Conservation (phyloP, 1,284 basidiomycete species). For the Anthracocystis panici-leucophaei region DNA sequence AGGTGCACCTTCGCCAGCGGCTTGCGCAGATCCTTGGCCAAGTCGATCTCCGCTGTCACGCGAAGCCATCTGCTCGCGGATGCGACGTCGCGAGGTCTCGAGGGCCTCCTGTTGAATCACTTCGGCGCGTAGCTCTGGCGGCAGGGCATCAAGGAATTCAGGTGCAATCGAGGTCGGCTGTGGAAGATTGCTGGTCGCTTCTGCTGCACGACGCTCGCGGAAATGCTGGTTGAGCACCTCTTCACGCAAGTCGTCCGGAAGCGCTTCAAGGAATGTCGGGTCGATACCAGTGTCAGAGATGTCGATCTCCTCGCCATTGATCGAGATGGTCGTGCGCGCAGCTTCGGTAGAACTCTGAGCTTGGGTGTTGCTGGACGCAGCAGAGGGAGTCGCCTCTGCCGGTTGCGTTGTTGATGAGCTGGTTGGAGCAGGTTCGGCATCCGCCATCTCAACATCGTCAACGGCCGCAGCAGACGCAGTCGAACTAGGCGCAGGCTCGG, state of each 20-base stretch:
- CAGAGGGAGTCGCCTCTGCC: slow-evolving; percentile 5
- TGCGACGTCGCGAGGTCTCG: slow-evolving; percentile 75
- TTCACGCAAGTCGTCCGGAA: slow-evolving; percentile 98
- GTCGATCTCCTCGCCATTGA: slow-evolving; percentile 93
- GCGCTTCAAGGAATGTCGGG: slow-evolving; percentile 94
- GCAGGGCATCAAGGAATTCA: slow-evolving; percentile 95
- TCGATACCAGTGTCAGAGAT: slow-evolving; percentile 99
- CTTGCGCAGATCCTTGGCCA: slow-evolving; percentile 12
- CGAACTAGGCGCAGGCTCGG: slow-evolving; percentile 24
- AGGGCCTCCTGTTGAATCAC: slow-evolving; percentile 93
- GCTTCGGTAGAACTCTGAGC: slow-evolving; percentile 13
- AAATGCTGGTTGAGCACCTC: slow-evolving; percentile 98
- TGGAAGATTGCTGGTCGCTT: slow-evolving; percentile 73
- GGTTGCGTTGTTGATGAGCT: slow-evolving; percentile 18
- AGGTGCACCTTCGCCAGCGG: slow-evolving; percentile 8
- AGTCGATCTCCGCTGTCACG: slow-evolving; percentile 18
- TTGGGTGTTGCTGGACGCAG: not conserved
- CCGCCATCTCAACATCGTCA: slow-evolving; percentile 63
- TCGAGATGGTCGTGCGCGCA: slow-evolving; percentile 68
- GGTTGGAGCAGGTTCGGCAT: slow-evolving; percentile 27
- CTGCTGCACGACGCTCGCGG: slow-evolving; percentile 77
- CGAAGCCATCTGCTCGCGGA: slow-evolving; percentile 52
- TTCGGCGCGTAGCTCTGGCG: slow-evolving; percentile 94
- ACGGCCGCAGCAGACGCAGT: slow-evolving; percentile 9
- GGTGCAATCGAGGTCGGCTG: slow-evolving; percentile 86